phyloP scores from a whole-genome alignment of 345 rosid species.

The Cardamine chenopodiifolia region DNA sequence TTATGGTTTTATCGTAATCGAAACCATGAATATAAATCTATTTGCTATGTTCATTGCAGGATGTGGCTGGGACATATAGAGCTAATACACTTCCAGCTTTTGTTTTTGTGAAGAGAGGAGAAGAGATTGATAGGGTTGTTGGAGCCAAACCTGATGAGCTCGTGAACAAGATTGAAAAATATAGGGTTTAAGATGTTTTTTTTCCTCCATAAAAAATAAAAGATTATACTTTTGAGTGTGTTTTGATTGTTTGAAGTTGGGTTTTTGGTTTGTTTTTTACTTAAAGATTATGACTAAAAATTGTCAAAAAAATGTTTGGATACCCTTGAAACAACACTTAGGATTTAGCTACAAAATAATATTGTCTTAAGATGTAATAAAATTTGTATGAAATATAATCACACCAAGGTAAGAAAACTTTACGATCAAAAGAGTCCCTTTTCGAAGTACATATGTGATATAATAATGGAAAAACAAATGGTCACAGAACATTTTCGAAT shows the following conservation, averaged over 20 bases:
- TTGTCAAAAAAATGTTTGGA: slow-evolving; percentile 1
- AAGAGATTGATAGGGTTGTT: slow-evolving; percentile 59
- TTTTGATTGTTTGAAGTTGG: slow-evolving; percentile 7
- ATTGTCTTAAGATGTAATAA: neutral
- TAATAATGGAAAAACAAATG: neutral
- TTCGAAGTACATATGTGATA: neutral
- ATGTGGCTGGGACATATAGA: slow-evolving; percentile 50
- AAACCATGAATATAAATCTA: neutral
- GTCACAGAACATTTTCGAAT: neutral
- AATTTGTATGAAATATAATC: neutral
- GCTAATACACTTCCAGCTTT: slow-evolving; percentile 64
- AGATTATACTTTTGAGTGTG: neutral
- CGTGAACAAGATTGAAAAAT: slow-evolving; percentile 60
- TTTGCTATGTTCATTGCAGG: slow-evolving; percentile 45
- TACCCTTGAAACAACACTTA: neutral
- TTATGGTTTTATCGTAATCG: neutral
- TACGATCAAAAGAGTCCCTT: neutral
- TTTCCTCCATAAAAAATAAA: neutral
- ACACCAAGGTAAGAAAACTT: neutral
- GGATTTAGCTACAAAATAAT: neutral
- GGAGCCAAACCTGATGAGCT: slow-evolving; percentile 69
- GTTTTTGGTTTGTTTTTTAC: slow-evolving; percentile 13
- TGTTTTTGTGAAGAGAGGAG: slow-evolving; percentile 67
- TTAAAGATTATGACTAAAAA: slow-evolving; percentile 23
- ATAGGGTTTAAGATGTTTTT: slow-evolving; percentile 17